These are phyloP conservation scores for Elaeis guineensis DNA, from an alignment of 176 grass and related monocot species.

Conservation along the genomic window DNA sequence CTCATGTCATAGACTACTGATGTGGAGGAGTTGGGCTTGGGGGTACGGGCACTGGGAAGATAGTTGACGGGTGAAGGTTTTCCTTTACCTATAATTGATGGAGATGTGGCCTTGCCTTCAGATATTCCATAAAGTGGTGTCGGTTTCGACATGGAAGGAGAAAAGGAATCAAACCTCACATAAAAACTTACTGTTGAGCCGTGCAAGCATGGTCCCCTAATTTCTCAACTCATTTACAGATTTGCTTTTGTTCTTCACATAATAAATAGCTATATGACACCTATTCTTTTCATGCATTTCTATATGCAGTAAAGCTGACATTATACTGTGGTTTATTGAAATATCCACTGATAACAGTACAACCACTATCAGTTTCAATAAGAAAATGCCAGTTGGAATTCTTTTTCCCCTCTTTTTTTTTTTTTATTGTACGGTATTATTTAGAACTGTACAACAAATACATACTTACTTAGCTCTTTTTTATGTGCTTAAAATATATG, in stretches of 20 bases:
- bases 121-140: constrained; percentile 24
- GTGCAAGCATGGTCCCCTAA: constrained; percentile 20
- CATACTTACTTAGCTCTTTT: not conserved
- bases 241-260: not conserved
- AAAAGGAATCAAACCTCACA: constrained; percentile 7
- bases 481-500: not conserved
- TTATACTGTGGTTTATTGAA: not conserved
- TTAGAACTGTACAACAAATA: too few species aligned
- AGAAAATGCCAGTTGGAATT: too few species aligned
- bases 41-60: constrained; percentile 12
- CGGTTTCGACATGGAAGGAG: constrained; percentile 15
- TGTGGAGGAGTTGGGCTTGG: constrained; percentile 23
- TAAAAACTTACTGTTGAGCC: constrained; percentile 4
- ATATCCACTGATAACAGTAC: too few species aligned
- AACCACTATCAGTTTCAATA: too few species aligned
- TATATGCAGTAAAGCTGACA: not conserved
- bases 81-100: constrained; percentile 25
- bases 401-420: too few species aligned
- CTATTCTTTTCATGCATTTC: too few species aligned
- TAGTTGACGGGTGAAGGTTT: constrained; percentile 33
- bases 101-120: constrained; percentile 12
- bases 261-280: too few species aligned
- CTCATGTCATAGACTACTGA: not conserved
- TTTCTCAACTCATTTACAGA: too few species aligned
- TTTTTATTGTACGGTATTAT: too few species aligned